A percentile compares a stretch with the other conserved stretches of the same genome.
phyloP scores from a whole-genome alignment of 2,329 filamentous ascomycete species.

The Aspergillus eucalypticola region DNA sequence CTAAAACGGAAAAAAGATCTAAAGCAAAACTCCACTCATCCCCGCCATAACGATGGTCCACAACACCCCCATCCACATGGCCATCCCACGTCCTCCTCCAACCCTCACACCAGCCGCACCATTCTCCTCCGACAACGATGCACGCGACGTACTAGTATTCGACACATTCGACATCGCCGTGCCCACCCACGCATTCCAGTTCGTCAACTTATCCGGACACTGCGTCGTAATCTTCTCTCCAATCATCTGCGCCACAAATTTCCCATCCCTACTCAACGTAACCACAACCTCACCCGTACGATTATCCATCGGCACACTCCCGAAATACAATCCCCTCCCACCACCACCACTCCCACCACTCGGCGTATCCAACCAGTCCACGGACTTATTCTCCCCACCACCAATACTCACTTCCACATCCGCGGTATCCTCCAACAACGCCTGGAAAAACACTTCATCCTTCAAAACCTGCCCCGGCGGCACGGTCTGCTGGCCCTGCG shows the following conservation, averaged over 20 bases:
- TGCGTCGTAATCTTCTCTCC: constrained; percentile 26
- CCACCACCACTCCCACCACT: constrained; percentile 30
- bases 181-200: constrained; percentile 44
- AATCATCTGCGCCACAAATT: constrained; percentile 23
- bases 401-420: constrained; percentile 38
- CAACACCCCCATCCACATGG: background rate
- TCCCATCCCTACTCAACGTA: constrained; percentile 25
- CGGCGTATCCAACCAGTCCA: constrained; percentile 29
- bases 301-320: constrained; percentile 27
- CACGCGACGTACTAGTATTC: background rate
- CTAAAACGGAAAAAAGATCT: background rate
- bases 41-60: background rate
- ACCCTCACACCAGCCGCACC: background rate
- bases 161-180: constrained; percentile 16
- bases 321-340: constrained; percentile 37
- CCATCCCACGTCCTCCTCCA: background rate
- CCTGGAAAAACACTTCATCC: constrained; percentile 33
- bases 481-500: constrained; percentile 26
- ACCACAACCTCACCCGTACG: constrained; percentile 29
- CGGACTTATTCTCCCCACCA: constrained; percentile 25
- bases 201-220: constrained; percentile 29
- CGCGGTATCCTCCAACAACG: constrained; percentile 36
- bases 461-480: constrained; percentile 20
- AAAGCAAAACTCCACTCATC: background rate
- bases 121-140: background rate